Base-by-base conservation (phyloP, 208 protist species). In the Phytomonas sp. region DNA sequence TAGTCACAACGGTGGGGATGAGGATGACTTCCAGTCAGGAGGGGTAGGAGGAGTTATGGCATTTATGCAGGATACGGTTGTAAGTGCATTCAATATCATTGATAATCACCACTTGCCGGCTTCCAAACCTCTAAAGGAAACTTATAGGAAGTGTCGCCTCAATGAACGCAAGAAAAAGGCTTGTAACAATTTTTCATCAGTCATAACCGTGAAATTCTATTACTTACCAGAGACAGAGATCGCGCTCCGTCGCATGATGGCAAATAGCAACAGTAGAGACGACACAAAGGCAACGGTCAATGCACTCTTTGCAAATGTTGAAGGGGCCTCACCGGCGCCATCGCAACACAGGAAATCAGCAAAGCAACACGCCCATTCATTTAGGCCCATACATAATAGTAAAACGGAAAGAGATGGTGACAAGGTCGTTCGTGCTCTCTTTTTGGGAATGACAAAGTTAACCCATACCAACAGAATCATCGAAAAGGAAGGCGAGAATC, bases 201-300 rank as follows among this genome's bases (percentile, higher is more conserved):
- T 2, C 17, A 65, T 65, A 34, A 65, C 9, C 11, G 73, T 81
- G 36, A 31, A 70, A 20, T 75, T 30, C 46, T 64, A 67, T 59
- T 81, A 71, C 62, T 67, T 81, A 15, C 73, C 77, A 31, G 73
- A 74, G 67, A 81, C 77, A 2, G 32, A 72, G 37, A 29, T 51
- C 15, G 33, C 68, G n/a, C 73, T 81, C 9, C 72, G 72, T 23
- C 77, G 77, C 66, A 73, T 81, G 73, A 32, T 51, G 30, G 3
- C 33, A 34, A 67, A 30, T 26, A 70, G 60, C 66, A 71, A 59
- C 59, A 72, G 23, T 60, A 72, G 59, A 8, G 60, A 31, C 20
- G 23, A 70, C 37, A 33, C 32, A 15, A 70, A 32, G 33, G 33
- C 64, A 26, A 43, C 64, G 1, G 11, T 68, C 34, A 17, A 46